phyloP scores from a whole-genome alignment of 2,329 filamentous ascomycete species.

The Pseudocercospora fuligena region DNA sequence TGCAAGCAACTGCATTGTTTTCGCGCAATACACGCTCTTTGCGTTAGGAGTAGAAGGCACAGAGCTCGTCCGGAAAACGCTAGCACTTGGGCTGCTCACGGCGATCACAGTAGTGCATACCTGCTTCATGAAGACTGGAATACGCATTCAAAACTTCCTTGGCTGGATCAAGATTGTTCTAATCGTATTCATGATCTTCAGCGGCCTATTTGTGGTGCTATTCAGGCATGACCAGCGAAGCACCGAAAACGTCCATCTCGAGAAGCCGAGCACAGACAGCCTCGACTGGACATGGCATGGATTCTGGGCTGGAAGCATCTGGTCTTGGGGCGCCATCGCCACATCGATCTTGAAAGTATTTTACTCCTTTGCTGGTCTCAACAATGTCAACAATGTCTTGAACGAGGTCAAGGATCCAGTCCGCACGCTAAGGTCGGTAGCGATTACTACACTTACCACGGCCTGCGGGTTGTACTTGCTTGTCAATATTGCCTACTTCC shows the following conservation, averaged over 20 bases:
- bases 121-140: constrained; percentile 44
- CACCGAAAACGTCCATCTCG: constrained; percentile 19
- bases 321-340: constrained; percentile 70
- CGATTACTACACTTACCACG: constrained; percentile 61
- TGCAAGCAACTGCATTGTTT: constrained; percentile 63
- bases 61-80: constrained; percentile 57
- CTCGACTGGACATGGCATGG: constrained; percentile 29
- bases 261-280: background rate
- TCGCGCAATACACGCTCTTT: constrained; percentile 30
- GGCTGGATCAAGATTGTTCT: constrained; percentile 48
- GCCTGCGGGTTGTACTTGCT: constrained; percentile 69
- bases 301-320: constrained; percentile 42
- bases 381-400: constrained; percentile 71
- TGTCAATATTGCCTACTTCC: constrained; percentile 67
- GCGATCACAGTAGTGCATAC: constrained; percentile 45
- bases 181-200: constrained; percentile 46
- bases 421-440: constrained; percentile 59
- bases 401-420: constrained; percentile 73
- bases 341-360: constrained; percentile 70
- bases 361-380: constrained; percentile 70
- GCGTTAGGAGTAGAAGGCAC: constrained; percentile 64
- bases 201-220: constrained; percentile 43
- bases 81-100: constrained; percentile 51
- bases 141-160: constrained; percentile 46
- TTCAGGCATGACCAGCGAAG: constrained; percentile 28